Evolutionary conservation across 495 filamentous ascomycete species (phyloP).

Genomic region (Aspergillus hancockii): DNA sequence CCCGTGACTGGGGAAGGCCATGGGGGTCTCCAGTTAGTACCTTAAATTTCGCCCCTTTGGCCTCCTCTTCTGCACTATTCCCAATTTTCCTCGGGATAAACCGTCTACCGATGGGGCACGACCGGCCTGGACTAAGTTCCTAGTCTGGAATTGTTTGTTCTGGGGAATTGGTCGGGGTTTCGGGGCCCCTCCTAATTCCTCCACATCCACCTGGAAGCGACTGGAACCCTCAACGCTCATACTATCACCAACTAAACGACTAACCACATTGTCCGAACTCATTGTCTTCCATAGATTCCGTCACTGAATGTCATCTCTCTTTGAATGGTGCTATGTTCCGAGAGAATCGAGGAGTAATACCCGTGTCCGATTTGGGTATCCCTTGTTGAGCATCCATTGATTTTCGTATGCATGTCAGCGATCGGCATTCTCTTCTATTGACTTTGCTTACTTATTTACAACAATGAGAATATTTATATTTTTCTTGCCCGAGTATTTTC

Average conservation of each 20-base stretch:
- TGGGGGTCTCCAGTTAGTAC: background rate
- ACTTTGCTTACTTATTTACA: background rate
- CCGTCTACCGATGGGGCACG: background rate
- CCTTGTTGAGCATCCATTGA: background rate
- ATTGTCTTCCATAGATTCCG: background rate
- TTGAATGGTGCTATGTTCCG: background rate
- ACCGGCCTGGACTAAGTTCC: background rate
- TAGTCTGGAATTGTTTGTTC: background rate
- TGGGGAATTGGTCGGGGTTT: slow-evolving; percentile 8
- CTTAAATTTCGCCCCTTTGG: background rate
- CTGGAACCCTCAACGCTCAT: background rate
- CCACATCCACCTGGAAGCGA: background rate
- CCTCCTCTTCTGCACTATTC: background rate
- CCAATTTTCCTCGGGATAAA: background rate
- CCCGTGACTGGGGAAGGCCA: background rate
- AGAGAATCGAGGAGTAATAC: background rate
- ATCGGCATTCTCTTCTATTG: background rate
- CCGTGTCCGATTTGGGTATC: background rate
- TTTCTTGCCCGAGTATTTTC: background rate
- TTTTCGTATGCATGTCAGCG: background rate
- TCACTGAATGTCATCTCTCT: background rate
- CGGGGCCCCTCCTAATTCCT: slow-evolving; percentile 1
- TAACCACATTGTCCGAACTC: background rate
- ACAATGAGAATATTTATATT: background rate
- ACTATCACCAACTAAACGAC: background rate